Evolutionary conservation across 306 rosid genomes (phyloP).

Genomic region (Lathyrus oleraceus): DNA sequence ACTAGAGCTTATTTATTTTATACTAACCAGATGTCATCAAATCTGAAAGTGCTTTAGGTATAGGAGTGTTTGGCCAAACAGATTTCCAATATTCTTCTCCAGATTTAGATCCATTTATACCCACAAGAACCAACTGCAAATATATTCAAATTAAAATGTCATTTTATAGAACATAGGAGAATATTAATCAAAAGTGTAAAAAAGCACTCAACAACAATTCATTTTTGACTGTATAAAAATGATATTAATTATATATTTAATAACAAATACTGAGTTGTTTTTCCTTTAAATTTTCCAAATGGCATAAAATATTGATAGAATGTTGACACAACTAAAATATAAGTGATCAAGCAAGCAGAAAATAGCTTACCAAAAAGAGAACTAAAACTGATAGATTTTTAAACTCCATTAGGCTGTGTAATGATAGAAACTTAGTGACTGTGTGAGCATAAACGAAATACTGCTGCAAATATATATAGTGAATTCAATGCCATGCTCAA

Average conservation of each 20-base stretch:
- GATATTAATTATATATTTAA: too few species aligned
- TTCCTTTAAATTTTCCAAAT: background rate
- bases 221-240: too few species aligned
- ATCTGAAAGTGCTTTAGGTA: background rate
- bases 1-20: too few species aligned
- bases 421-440: background rate
- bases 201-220: background rate
- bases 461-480: background rate
- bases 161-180: background rate
- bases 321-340: background rate
- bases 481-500: background rate
- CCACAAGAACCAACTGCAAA: background rate
- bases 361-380: background rate
- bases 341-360: background rate
- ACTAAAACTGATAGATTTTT: background rate
- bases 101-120: background rate
- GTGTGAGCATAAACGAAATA: background rate
- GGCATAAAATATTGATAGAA: background rate
- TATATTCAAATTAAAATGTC: background rate
- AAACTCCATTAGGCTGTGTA: background rate
- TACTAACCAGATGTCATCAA: background rate
- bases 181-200: background rate
- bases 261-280: too few species aligned
- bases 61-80: constrained; percentile 2
- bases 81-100: constrained; percentile 7